These are phyloP conservation scores for Paraglomus brasilianum DNA, from an alignment of 192 early-diverging fungal genomes.

Conservation along the genomic window DNA sequence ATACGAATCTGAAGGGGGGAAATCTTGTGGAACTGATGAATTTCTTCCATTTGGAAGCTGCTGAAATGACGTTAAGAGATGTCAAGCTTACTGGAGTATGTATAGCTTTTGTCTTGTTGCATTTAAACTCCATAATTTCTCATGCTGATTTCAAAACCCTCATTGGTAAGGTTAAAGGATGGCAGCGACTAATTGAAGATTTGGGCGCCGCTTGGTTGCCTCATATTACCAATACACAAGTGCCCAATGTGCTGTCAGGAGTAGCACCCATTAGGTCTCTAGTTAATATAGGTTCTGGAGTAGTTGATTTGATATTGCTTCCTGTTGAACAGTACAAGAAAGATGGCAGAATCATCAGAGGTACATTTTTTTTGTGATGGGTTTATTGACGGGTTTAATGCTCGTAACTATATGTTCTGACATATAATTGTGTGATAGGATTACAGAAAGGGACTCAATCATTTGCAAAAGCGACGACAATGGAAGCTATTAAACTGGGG, in stretches of 20 bases:
- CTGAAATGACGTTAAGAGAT: slow-evolving; percentile 80
- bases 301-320: slow-evolving; percentile 88
- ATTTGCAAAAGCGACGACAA: slow-evolving; percentile 86
- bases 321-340: slow-evolving; percentile 92
- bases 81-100: slow-evolving; percentile 69
- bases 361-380: slow-evolving; percentile 31
- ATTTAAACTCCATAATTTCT: not conserved
- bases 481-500: slow-evolving; percentile 87
- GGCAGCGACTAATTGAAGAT: slow-evolving; percentile 60
- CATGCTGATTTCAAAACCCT: not conserved
- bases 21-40: slow-evolving; percentile 85
- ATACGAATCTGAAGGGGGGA: slow-evolving; percentile 65
- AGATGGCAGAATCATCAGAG: slow-evolving; percentile 87
- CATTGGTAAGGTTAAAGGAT: slow-evolving; percentile 58
- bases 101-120: not conserved
- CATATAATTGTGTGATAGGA: slow-evolving; percentile 38
- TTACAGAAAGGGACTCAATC: slow-evolving; percentile 85
- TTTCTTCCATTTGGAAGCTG: slow-evolving; percentile 89
- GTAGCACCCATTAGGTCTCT: slow-evolving; percentile 84
- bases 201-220: slow-evolving; percentile 82
- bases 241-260: slow-evolving; percentile 86
- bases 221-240: slow-evolving; percentile 89
- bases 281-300: slow-evolving; percentile 86
- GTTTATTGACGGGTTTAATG: not conserved
- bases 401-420: not conserved